Evolutionary conservation across 2,329 filamentous ascomycete species (phyloP).

Genomic region (Ilyonectria robusta): DNA sequence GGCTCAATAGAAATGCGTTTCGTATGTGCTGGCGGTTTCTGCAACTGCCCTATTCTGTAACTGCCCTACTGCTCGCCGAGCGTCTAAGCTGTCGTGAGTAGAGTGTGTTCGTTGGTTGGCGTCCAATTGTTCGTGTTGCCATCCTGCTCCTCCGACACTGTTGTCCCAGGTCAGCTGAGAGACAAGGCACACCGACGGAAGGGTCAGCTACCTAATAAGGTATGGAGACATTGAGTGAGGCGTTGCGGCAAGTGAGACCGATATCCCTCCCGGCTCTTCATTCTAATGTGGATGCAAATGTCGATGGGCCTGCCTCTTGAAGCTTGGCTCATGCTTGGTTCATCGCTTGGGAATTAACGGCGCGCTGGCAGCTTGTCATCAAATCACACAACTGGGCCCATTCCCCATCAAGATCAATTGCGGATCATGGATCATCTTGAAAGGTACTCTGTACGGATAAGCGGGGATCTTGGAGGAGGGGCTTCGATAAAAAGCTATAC

Average conservation of each 20-base stretch:
- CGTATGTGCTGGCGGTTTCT: neutral
- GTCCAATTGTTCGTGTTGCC: neutral
- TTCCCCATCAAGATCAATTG: constrained; percentile 12
- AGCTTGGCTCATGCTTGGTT: constrained; percentile 18
- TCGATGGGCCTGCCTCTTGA: neutral
- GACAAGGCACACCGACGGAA: neutral
- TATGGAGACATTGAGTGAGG: constrained; percentile 3
- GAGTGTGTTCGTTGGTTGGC: neutral
- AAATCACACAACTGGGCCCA: constrained; percentile 1
- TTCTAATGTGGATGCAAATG: neutral
- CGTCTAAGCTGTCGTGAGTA: neutral
- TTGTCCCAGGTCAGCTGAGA: neutral
- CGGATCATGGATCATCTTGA: constrained; percentile 7
- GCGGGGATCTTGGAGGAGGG: neutral
- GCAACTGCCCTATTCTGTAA: neutral
- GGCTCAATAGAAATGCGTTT: constrained; percentile 7
- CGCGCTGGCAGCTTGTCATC: neutral
- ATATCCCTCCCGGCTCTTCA: neutral
- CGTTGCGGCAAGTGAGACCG: constrained; percentile 2
- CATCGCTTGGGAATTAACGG: neutral
- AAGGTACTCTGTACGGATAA: constrained; percentile 1
- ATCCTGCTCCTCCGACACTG: neutral
- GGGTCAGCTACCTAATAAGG: neutral
- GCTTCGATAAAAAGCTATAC: neutral
- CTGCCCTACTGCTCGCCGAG: neutral